These are phyloP conservation scores for Xerocomus spinulosus DNA, from an alignment of 768 basidiomycete species.

Conservation along the genomic window DNA sequence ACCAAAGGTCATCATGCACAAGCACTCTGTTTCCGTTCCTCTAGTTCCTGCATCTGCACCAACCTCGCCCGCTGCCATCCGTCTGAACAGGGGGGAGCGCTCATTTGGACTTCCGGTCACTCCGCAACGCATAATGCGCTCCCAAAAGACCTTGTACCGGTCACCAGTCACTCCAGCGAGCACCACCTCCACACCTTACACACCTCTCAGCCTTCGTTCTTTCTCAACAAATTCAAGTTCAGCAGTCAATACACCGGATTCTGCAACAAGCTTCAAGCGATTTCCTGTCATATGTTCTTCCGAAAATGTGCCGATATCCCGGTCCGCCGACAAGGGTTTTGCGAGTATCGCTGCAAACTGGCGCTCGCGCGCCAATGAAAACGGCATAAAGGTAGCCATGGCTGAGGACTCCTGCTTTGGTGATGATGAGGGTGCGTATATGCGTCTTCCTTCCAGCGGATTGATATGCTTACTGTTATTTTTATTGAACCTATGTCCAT, in stretches of 20 bases:
- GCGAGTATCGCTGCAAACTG: constrained; percentile 65
- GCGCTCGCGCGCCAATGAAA: constrained; percentile 66
- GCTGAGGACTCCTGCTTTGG: constrained; percentile 35
- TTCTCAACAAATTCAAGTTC: constrained; percentile 48
- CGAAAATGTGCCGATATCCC: constrained; percentile 30
- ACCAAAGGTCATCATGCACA: constrained; percentile 25
- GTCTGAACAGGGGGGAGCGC: constrained; percentile 31
- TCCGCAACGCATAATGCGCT: constrained; percentile 55
- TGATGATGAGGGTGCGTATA: constrained; percentile 48
- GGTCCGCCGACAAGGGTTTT: constrained; percentile 42
- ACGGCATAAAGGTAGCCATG: constrained; percentile 62
- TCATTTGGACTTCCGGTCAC: constrained; percentile 47
- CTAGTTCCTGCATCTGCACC: constrained; percentile 40
- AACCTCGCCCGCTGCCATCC: constrained; percentile 38
- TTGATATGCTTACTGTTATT: constrained; percentile 15
- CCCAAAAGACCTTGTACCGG: constrained; percentile 41
- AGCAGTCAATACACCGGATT: constrained; percentile 55
- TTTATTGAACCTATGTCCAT: background rate
- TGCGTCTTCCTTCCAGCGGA: constrained; percentile 11
- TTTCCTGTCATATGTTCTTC: constrained; percentile 42
- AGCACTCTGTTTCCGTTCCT: constrained; percentile 28
- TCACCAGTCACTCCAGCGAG: constrained; percentile 61
- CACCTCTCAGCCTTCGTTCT: constrained; percentile 65
- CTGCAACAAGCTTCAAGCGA: constrained; percentile 36
- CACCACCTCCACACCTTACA: constrained; percentile 52